Base-by-base conservation (phyloP, 345 rosid species). In the Syzygium aqueum region DNA sequence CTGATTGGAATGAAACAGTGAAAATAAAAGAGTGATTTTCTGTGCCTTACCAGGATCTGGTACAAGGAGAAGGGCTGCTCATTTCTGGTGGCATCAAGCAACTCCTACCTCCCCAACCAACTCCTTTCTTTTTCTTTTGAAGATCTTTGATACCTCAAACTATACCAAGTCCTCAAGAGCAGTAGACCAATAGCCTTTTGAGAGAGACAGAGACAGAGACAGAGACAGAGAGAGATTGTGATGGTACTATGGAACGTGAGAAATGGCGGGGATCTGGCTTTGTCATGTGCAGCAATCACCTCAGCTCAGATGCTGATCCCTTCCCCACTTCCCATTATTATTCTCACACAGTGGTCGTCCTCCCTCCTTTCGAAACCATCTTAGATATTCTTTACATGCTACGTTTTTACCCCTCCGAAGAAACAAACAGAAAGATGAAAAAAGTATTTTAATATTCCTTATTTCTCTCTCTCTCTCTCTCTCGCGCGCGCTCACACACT, bases 31-130 rank as follows among this genome's bases (percentile, higher is more conserved):
- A 28, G 49, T 17, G 59, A 5, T 21, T 30, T 28, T 37, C 2
- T 23, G 40, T 22, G 27, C 27, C 3, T 85, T 57, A 85, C 86
- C 86, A 85, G 77, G 86, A 85, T 85, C 53, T 56, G 51, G 50
- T 27, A 14, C 86, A 56, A 85, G 86, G 86, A 22, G 25, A 23
- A 85, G 77, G 28, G 77, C 77, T 85, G 86, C 86, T 85, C 86
- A 85, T 85, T 59, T 19, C 73, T 19, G 85, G 59, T 52, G 49
- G 85, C 85, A 30, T 84, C 80, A 33, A 33, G 37, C 80, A 88
- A 89, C 88, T 88, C 91, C 91, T 16, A 19, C 27, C 80, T 37
- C 40, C 80, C 49, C 49, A 37, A 91, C 87, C 84, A 83, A 46
- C 54, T 28, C 40, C 50, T 84, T 73, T 73, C 80, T 37, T 73